Percentiles rank a stretch among this genome's conserved stretches.
Conservation (phyloP, 208 protist species). For the Trypanosoma vivax region DNA sequence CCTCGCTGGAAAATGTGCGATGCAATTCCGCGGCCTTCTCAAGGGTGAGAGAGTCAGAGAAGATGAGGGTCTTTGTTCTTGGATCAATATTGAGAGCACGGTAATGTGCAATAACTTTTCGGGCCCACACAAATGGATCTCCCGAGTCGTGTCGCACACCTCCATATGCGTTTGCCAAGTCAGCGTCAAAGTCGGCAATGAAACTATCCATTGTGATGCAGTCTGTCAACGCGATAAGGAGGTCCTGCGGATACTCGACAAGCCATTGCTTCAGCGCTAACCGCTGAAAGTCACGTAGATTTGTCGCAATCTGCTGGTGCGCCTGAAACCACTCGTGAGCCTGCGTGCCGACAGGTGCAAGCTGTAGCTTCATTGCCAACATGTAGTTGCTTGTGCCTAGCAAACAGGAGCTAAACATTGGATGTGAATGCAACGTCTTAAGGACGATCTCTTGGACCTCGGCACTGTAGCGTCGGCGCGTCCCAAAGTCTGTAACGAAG, state of each 20-base stretch:
- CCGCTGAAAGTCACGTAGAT: constrained; percentile 59
- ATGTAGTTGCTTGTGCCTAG: constrained; percentile 84
- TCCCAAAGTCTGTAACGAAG: constrained; percentile 73
- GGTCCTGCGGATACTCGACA: constrained; percentile 70
- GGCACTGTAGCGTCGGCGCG: constrained; percentile 74
- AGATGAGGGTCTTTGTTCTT: constrained; percentile 71
- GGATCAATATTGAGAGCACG: constrained; percentile 63
- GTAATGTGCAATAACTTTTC: constrained; percentile 79
- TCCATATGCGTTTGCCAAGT: constrained; percentile 50
- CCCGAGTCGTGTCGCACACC: constrained; percentile 84
- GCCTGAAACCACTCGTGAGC: constrained; percentile 90
- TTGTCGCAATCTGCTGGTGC: constrained; percentile 76
- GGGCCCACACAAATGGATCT: constrained; percentile 61
- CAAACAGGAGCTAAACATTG: constrained; percentile 47
- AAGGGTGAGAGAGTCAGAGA: constrained; percentile 83
- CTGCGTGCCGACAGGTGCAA: constrained; percentile 75
- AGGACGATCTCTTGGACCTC: constrained; percentile 77
- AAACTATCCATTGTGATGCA: constrained; percentile 90
- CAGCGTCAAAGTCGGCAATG: constrained; percentile 58
- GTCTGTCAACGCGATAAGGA: constrained; percentile 83
- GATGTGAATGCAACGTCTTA: constrained; percentile 35
- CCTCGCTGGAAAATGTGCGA: constrained; percentile 44
- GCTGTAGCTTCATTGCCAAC: constrained; percentile 48
- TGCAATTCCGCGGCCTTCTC: constrained; percentile 52
- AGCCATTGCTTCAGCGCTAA: constrained; percentile 72